Percentiles rank a stretch among this genome's conserved stretches.
Conservation (phyloP, 208 protist genomes). For the Borovskyia barvae region DNA sequence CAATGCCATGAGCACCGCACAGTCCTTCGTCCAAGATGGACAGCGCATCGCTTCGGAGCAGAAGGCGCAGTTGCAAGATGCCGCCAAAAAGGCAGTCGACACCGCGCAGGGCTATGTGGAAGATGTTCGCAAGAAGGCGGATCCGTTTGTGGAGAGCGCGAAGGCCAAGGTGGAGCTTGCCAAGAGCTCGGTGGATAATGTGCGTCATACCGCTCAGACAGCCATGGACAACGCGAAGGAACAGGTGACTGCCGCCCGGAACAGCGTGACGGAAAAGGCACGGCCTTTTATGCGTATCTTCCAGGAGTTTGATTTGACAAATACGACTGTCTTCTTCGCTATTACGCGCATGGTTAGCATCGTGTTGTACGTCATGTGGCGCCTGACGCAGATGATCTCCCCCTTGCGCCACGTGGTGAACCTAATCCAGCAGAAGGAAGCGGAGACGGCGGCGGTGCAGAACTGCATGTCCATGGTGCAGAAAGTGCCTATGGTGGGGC, state of each 20-base stretch:
- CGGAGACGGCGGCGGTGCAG: neutral
- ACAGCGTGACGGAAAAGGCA: conserved; percentile 19
- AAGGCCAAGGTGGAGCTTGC: conserved; percentile 22
- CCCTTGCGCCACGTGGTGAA: conserved; percentile 6
- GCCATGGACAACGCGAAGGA: conserved; percentile 33
- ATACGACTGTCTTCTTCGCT: conserved; percentile 31
- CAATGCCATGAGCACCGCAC: conserved; percentile 21
- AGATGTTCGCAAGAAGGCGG: conserved; percentile 30
- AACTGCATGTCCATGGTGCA: conserved; percentile 10
- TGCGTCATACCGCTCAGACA: conserved; percentile 15
- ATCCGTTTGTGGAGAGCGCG: conserved; percentile 36
- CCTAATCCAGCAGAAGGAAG: conserved; percentile 14
- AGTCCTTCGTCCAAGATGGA: conserved; percentile 27
- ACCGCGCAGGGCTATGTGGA: conserved; percentile 32
- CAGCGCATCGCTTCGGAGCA: conserved; percentile 13
- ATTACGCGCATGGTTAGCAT: conserved; percentile 32
- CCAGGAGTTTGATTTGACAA: conserved; percentile 40
- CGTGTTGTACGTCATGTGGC: conserved; percentile 30
- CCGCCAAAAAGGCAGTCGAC: conserved; percentile 26
- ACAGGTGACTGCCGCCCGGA: conserved; percentile 23
- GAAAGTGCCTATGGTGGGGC: conserved; percentile 35
- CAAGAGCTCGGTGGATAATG: conserved; percentile 29
- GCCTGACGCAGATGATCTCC: conserved; percentile 14
- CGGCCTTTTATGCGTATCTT: conserved; percentile 27
- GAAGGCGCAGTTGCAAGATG: conserved; percentile 24